Percentiles rank a stretch among this genome's conserved stretches.
These are phyloP conservation scores for Mucuna pruriens DNA, from an alignment of 306 rosid species.

Conservation along the genomic window DNA sequence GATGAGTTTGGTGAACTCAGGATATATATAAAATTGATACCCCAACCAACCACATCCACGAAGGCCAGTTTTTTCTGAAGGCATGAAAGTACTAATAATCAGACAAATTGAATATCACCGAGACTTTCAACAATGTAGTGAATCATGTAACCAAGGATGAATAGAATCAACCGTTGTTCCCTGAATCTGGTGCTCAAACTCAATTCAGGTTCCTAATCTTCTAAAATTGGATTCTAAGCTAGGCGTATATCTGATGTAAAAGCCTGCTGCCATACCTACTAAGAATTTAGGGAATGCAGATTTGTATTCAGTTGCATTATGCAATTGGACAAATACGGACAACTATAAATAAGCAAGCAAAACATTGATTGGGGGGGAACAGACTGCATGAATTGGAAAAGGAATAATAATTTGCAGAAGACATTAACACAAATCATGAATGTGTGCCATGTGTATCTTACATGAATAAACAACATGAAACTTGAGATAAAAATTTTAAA, in stretches of 20 bases:
- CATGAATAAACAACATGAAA: constrained; percentile 11
- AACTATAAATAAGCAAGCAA: background rate
- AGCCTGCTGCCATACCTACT: background rate
- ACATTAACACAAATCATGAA: background rate
- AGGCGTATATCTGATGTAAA: background rate
- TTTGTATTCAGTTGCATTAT: background rate
- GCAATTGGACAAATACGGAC: background rate
- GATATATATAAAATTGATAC: background rate
- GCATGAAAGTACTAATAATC: background rate
- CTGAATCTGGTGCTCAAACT: background rate
- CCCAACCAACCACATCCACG: background rate
- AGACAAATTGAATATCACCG: background rate
- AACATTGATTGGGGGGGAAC: background rate
- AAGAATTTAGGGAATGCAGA: background rate
- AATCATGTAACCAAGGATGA: background rate
- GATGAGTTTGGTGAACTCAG: no score
- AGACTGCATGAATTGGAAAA: background rate
- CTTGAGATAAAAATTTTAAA: constrained; percentile 27
- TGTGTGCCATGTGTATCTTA: background rate
- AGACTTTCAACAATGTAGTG: background rate
- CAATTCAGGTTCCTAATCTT: background rate
- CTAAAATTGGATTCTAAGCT: background rate
- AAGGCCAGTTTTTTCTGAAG: background rate
- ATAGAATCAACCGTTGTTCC: background rate
- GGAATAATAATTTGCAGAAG: background rate